Evolutionary conservation across 2,329 filamentous ascomycete species (phyloP).

Genomic region (Diaporthe sp.): DNA sequence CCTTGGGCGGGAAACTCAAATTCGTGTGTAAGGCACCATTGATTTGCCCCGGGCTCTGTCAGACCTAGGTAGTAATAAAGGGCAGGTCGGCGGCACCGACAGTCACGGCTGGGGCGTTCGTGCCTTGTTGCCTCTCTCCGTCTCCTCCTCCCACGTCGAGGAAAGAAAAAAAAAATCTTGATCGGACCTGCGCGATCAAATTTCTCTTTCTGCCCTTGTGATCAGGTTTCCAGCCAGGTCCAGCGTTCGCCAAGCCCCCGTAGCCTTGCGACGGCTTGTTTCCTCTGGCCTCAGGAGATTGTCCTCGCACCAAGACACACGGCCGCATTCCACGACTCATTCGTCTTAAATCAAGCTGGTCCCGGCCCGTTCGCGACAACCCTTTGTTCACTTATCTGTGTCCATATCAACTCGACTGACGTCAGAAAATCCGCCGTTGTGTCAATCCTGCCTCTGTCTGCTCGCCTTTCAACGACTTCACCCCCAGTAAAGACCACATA

Average conservation of each 20-base stretch:
- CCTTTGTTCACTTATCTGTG: conserved; percentile 18
- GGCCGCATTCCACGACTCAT: conserved; percentile 31
- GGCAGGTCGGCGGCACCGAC: not conserved
- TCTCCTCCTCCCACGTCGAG: not conserved
- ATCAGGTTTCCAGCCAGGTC: conserved; percentile 27
- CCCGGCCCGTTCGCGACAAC: conserved; percentile 24
- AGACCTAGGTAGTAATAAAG: not conserved
- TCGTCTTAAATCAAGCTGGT: conserved; percentile 20
- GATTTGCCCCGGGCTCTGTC: not conserved
- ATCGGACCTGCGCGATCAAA: conserved; percentile 26
- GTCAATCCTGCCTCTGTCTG: conserved; percentile 4
- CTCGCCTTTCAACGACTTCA: conserved; percentile 12
- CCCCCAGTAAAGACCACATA: not conserved
- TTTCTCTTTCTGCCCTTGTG: conserved; percentile 22
- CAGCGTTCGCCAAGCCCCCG: conserved; percentile 28
- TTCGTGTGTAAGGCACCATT: conserved; percentile 12
- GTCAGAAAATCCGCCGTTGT: conserved; percentile 5
- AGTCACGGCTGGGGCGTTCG: not conserved
- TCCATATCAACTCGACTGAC: conserved; percentile 12
- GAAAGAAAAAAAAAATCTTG: not conserved
- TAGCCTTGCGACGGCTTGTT: conserved; percentile 30
- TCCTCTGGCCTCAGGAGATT: conserved; percentile 17
- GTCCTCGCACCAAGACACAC: conserved; percentile 15
- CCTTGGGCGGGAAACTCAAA: conserved; percentile 20
- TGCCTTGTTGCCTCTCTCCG: not conserved